Conservation (phyloP, 352 stramenopile species). For the Phytophthora agathidicida region DNA sequence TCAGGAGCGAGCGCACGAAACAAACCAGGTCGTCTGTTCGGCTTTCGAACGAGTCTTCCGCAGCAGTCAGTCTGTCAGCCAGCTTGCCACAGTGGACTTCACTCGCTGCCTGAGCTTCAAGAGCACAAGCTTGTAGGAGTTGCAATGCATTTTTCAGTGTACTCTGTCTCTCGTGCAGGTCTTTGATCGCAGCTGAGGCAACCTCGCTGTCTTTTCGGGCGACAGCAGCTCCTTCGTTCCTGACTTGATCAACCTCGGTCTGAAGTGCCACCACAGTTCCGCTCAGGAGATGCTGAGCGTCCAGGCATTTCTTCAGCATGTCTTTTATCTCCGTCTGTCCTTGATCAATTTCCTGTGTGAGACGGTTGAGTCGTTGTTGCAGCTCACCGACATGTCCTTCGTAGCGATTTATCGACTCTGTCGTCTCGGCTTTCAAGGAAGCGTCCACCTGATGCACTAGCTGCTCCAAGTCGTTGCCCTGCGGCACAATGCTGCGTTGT, state of each 20-base stretch:
- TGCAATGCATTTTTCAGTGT: conserved; percentile 54
- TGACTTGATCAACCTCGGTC: conserved; percentile 51
- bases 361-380: conserved; percentile 20
- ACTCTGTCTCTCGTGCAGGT: conserved; percentile 56
- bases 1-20: neutral
- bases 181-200: conserved; percentile 38
- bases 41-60: conserved; percentile 51
- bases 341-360: conserved; percentile 20
- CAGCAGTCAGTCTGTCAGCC: conserved; percentile 38
- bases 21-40: conserved; percentile 64
- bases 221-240: conserved; percentile 4
- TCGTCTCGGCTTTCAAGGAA: conserved; percentile 24
- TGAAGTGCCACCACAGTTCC: conserved; percentile 62
- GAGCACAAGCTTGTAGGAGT: conserved; percentile 49
- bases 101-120: conserved; percentile 42
- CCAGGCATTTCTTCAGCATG: conserved; percentile 57
- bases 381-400: conserved; percentile 23
- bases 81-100: conserved; percentile 39
- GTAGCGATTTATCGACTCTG: conserved; percentile 5
- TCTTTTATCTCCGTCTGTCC: conserved; percentile 50
- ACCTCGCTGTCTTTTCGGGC: conserved; percentile 3
- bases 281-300: conserved; percentile 69
- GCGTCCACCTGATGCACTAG: conserved; percentile 33
- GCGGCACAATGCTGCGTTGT: neutral
- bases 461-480: conserved; percentile 40